Percentiles rank a stretch among this genome's conserved stretches.
Evolutionary conservation across 352 stramenopile genomes (phyloP).

Genomic region (Pythium dissotocum): DNA sequence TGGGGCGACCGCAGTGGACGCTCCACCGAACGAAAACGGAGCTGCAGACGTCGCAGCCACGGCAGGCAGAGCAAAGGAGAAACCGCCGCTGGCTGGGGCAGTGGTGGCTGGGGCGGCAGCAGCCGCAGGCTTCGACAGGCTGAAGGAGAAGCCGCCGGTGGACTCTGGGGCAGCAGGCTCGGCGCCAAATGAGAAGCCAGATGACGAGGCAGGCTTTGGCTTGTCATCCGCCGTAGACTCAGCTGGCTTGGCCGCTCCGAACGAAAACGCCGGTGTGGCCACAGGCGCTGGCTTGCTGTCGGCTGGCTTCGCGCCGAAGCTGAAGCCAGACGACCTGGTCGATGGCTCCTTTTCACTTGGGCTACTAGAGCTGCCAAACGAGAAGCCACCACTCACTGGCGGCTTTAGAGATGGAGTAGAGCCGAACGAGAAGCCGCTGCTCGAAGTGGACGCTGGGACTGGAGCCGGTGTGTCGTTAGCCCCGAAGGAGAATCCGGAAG

Average conservation of each 20-base stretch:
- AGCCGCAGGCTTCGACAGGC: slow-evolving; percentile 15
- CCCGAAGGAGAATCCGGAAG: slow-evolving; percentile 29
- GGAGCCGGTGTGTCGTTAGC: slow-evolving; percentile 17
- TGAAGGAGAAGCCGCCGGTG: slow-evolving; percentile 39
- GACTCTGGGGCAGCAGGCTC: slow-evolving; percentile 21
- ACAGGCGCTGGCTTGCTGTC: slow-evolving; percentile 26
- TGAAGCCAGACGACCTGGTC: slow-evolving; percentile 18
- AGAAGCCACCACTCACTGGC: slow-evolving; percentile 18
- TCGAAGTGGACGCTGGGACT: slow-evolving; percentile 1
- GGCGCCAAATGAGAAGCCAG: slow-evolving; percentile 51
- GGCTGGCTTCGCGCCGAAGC: slow-evolving; percentile 27
- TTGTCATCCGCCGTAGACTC: neutral
- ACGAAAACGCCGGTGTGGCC: slow-evolving; percentile 36
- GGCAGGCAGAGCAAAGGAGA: slow-evolving; percentile 24
- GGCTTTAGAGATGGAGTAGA: slow-evolving; percentile 4
- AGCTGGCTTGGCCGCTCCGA: slow-evolving; percentile 9
- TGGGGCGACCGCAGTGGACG: slow-evolving; percentile 24
- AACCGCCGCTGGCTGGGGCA: slow-evolving; percentile 12
- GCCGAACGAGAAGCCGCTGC: slow-evolving; percentile 4
- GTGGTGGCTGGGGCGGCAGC: slow-evolving; percentile 5
- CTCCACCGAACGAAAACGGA: slow-evolving; percentile 27
- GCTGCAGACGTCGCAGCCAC: neutral
- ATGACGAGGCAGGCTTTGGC: slow-evolving; percentile 20
- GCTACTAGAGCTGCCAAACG: slow-evolving; percentile 28
- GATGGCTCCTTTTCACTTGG: slow-evolving; percentile 6